Conservation (phyloP, 805 yeast species). For the Zygosaccharomyces rouxii region DNA sequence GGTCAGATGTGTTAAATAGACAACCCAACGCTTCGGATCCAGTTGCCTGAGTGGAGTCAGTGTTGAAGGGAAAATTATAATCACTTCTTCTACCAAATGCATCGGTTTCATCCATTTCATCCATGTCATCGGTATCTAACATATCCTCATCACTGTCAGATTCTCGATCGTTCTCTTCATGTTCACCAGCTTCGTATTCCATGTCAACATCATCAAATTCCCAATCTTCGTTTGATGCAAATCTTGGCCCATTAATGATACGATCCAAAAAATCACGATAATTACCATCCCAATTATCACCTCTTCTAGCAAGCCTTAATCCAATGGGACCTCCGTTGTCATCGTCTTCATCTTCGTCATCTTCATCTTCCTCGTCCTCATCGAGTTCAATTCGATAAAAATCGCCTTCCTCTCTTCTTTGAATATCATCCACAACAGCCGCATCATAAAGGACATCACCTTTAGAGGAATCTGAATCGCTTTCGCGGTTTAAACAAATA, state of each 20-base stretch:
- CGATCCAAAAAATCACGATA: constrained; percentile 6
- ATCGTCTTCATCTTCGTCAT: not conserved
- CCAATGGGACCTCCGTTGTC: not conserved
- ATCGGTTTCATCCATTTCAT: constrained; percentile 15
- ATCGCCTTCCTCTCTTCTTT: constrained; percentile 2
- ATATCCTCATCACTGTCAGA: constrained; percentile 5
- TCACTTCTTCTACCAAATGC: constrained; percentile 8
- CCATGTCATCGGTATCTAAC: constrained; percentile 9
- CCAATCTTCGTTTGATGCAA: constrained; percentile 1
- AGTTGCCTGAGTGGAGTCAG: not conserved
- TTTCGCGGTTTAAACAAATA: not conserved
- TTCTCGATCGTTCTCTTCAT: constrained; percentile 3
- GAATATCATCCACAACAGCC: constrained; percentile 3
- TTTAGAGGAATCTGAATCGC: not conserved
- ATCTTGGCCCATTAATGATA: constrained; percentile 1
- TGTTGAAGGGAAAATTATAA: not conserved
- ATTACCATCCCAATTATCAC: not conserved
- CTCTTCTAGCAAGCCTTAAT: not conserved
- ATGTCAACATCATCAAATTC: constrained; percentile 5
- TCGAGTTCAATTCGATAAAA: not conserved
- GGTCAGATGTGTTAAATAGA: not conserved
- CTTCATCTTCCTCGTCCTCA: not conserved
- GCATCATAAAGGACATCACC: constrained; percentile 2
- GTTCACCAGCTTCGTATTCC: constrained; percentile 6
- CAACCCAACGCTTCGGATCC: not conserved